Evolutionary conservation across 2,329 filamentous ascomycete species (phyloP).

Genomic region (Fusarium keratoplasticum): DNA sequence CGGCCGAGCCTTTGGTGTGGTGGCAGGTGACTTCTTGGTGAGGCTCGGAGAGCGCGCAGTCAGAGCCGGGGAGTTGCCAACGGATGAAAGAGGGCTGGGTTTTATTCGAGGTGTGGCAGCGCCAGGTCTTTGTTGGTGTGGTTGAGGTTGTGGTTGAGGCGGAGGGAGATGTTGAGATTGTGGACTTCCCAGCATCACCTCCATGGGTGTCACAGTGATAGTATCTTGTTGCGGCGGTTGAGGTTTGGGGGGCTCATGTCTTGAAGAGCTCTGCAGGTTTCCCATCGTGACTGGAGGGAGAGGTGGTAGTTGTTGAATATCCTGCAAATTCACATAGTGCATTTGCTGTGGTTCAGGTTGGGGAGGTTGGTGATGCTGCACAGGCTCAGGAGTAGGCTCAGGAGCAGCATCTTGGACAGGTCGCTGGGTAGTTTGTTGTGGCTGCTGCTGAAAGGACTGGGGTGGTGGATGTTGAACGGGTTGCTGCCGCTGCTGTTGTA

Average conservation of each 20-base stretch:
- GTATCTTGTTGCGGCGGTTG: slow-evolving; percentile 25
- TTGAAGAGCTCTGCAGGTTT: slow-evolving; percentile 31
- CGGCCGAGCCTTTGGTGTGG: slow-evolving; percentile 54
- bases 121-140: slow-evolving; percentile 38
- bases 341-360: slow-evolving; percentile 41
- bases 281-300: slow-evolving; percentile 41
- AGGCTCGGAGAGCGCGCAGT: slow-evolving; percentile 55
- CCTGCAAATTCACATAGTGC: slow-evolving; percentile 54
- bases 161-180: slow-evolving; percentile 16
- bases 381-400: slow-evolving; percentile 21
- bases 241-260: slow-evolving; percentile 21
- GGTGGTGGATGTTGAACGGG: slow-evolving; percentile 30
- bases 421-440: slow-evolving; percentile 31
- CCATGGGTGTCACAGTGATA: slow-evolving; percentile 40
- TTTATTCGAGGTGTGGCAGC: slow-evolving; percentile 45
- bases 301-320: slow-evolving; percentile 50
- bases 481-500: slow-evolving; percentile 9
- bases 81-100: slow-evolving; percentile 53
- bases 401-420: slow-evolving; percentile 28
- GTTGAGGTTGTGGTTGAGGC: slow-evolving; percentile 25
- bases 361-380: slow-evolving; percentile 33
- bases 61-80: slow-evolving; percentile 56
- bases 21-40: slow-evolving; percentile 56
- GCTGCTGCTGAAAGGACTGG: slow-evolving; percentile 20
- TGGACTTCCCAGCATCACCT: slow-evolving; percentile 41